These are phyloP conservation scores for Hippophae tibetana DNA, from an alignment of 306 rosid species.

Conservation along the genomic window DNA sequence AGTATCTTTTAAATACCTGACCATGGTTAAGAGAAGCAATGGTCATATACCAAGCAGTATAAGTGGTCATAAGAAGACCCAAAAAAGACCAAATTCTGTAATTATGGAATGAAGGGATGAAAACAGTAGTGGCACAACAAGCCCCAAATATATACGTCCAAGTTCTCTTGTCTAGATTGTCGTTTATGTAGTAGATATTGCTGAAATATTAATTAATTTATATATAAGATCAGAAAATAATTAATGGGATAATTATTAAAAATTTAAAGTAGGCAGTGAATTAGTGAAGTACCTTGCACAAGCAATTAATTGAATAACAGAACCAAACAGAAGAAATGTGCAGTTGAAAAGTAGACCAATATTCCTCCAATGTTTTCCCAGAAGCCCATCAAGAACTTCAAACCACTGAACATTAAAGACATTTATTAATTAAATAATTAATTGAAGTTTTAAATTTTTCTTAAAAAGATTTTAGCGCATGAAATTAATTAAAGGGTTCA, in stretches of 20 bases:
- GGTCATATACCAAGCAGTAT: constrained; percentile 96
- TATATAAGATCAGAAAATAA: background rate
- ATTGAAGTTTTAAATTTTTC: no score
- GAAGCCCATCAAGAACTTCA: constrained; percentile 94
- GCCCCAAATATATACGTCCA: constrained; percentile 98
- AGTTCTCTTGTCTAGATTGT: constrained; percentile 97
- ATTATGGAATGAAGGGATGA: constrained; percentile 92
- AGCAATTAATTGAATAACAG: constrained; percentile 92
- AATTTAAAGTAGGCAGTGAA: background rate
- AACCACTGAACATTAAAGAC: constrained; percentile 58
- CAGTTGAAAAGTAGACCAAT: constrained; percentile 87
- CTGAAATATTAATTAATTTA: constrained; percentile 26
- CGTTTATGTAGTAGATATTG: constrained; percentile 92
- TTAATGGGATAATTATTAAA: no score
- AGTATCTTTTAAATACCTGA: constrained; percentile 37
- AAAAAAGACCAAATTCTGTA: constrained; percentile 94
- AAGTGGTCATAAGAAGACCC: constrained; percentile 86
- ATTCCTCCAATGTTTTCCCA: constrained; percentile 93
- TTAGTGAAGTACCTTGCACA: constrained; percentile 66
- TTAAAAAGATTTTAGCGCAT: no score
- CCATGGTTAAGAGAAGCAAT: constrained; percentile 85
- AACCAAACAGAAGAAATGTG: constrained; percentile 95
- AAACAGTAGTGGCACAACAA: constrained; percentile 94
- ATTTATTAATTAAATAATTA: background rate
- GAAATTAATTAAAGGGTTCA: no score